phyloP scores from a whole-genome alignment of 2,329 filamentous ascomycete genomes.

The Xylariaceae sp. region DNA sequence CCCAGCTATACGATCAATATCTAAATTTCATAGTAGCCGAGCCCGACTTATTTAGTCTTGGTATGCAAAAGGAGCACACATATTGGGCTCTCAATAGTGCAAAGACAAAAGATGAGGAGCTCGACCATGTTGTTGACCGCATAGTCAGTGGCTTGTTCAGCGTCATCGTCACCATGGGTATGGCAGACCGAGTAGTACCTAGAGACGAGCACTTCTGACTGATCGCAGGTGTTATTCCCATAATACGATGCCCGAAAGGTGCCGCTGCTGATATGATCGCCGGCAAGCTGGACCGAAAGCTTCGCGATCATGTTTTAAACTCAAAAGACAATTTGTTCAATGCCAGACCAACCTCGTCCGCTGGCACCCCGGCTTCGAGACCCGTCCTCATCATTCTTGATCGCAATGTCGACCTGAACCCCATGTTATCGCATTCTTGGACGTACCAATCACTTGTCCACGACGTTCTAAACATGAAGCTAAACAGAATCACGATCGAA shows the following conservation, averaged over 20 bases:
- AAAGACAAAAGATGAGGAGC: conserved; percentile 81
- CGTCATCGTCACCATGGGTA: conserved; percentile 96
- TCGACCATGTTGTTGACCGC: conserved; percentile 81
- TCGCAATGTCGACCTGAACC: conserved; percentile 90
- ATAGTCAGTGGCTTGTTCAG: conserved; percentile 97
- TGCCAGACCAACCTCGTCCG: conserved; percentile 54
- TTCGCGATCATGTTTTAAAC: conserved; percentile 93
- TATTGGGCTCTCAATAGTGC: conserved; percentile 97
- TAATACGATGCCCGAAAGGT: conserved; percentile 90
- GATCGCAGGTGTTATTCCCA: conserved; percentile 73
- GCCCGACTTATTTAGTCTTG: conserved; percentile 90
- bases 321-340: conserved; percentile 94
- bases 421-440: conserved; percentile 98
- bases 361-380: conserved; percentile 65
- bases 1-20: conserved; percentile 94
- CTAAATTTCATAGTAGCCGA: conserved; percentile 96
- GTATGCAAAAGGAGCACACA: conserved; percentile 83
- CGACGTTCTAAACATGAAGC: conserved; percentile 70
- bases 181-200: conserved; percentile 19
- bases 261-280: conserved; percentile 93
- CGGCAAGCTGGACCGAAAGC: conserved; percentile 88
- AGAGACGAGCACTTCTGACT: conserved; percentile 2
- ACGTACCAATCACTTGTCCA: conserved; percentile 68
- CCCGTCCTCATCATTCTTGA: conserved; percentile 93
- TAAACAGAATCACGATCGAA: conserved; percentile 94